Base-by-base conservation (phyloP, 2,329 filamentous ascomycete species). In the Monosporascus sp. region DNA sequence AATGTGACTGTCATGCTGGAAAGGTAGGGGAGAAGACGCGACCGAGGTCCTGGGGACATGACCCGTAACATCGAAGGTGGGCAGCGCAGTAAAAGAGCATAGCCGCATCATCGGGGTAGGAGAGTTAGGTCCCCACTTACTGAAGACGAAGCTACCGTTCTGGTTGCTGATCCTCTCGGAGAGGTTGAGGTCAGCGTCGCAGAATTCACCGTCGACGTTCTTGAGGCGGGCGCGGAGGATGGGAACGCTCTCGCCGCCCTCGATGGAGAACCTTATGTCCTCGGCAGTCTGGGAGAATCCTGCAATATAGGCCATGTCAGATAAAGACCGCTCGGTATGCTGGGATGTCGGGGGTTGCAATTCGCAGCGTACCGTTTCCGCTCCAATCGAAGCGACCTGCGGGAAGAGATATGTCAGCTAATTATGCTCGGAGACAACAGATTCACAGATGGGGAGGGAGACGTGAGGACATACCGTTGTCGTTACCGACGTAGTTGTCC, bases 131-230 rank as follows among this genome's bases (percentile, higher is more conserved):
- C 31, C 9, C 31, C 31, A 46, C 24, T 46, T 28, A 46, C 68
- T 48, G 48, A 70, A 75, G 51, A 56, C 50, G 54, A 81, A 71
- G 1, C 54, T 28, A n/a, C 82, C 81, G 59, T 79, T 64, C 20
- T 76, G 60, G 68, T 85, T 85, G 54, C 67, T 66, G 51, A 85
- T 72, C 54, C 77, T 71, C 74, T 83, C 79, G 3, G 74, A 65
- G 6, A 85, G 73, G 70, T 85, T 84, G 58, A 85, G 58, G 59
- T 85, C 74, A 38, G 72, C 67, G 7, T 66, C 54, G 2, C 69
- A 54, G 1, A 53, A 51, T 18, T 80, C 69, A 40, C 79, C 79
- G 0, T 78, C 69, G 1, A 65, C 48, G 35, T 74, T 72, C 40
- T 54, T 61, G 35, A 85, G 72, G 0, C 47, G 54, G 38, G 80